Percentiles rank a stretch among this genome's conserved stretches.
phyloP scores from a whole-genome alignment of 345 rosid species.

The Corchorus olitorius region DNA sequence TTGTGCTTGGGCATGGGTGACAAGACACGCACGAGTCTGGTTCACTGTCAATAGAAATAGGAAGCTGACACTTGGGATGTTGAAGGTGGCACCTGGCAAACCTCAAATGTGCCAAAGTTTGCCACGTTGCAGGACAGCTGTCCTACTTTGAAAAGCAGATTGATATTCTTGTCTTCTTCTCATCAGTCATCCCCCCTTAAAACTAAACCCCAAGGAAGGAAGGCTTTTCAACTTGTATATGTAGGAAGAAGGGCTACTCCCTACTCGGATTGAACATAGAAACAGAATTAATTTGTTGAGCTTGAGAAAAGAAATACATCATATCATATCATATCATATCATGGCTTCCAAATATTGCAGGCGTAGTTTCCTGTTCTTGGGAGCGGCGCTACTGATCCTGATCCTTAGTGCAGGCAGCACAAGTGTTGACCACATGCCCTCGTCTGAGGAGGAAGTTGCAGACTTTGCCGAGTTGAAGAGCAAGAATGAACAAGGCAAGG shows the following conservation, averaged over 20 bases:
- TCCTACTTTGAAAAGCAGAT: background rate
- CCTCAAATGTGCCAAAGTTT: background rate
- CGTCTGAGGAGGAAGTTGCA: constrained; percentile 19
- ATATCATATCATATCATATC: too few relatives aligned
- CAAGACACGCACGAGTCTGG: background rate
- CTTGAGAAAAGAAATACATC: background rate
- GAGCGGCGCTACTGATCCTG: constrained; percentile 17
- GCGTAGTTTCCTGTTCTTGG: constrained; percentile 17
- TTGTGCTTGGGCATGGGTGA: background rate
- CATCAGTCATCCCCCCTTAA: background rate
- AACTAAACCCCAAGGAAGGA: background rate
- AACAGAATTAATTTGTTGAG: background rate
- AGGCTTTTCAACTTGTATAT: background rate
- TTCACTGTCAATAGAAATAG: background rate
- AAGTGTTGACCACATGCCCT: constrained; percentile 29
- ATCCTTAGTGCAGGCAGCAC: background rate
- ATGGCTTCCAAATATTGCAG: constrained; percentile 19
- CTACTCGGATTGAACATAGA: too few relatives aligned
- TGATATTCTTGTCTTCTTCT: background rate
- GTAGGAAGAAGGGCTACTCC: background rate
- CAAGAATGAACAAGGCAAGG: background rate
- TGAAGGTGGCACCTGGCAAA: constrained; percentile 2
- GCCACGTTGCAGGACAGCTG: constrained; percentile 26
- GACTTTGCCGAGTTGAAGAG: constrained; percentile 17
- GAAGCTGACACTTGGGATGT: constrained; percentile 24